These are phyloP conservation scores for Plasmodium gaboni DNA, from an alignment of 169 alveolate species.

Conservation along the genomic window DNA sequence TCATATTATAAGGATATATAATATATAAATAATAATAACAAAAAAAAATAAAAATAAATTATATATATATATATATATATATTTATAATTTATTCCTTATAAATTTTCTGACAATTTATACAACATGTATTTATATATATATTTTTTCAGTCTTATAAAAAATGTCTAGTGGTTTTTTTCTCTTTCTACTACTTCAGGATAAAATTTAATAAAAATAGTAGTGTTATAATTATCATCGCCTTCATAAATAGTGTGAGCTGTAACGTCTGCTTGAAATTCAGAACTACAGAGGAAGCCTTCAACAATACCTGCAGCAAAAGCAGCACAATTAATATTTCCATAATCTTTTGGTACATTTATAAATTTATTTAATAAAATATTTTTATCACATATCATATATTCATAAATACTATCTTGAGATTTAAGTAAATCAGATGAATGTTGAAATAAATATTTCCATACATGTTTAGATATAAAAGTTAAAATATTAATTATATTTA, in stretches of 20 bases:
- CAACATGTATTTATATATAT: background rate
- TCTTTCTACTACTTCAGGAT: conserved; percentile 82
- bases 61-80: conserved; percentile 3
- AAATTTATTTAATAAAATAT: conserved; percentile 80
- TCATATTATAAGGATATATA: too few relatives aligned
- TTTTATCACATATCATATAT: conserved; percentile 87
- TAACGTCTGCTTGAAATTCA: conserved; percentile 88
- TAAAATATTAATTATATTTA: conserved; percentile 79
- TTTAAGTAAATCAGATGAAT: conserved; percentile 86
- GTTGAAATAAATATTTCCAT: conserved; percentile 87
- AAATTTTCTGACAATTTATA: background rate
- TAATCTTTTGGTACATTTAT: conserved; percentile 86
- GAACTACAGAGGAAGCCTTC: conserved; percentile 88
- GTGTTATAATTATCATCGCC: conserved; percentile 78
- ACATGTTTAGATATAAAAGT: conserved; percentile 83
- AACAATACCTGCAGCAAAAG: conserved; percentile 89
- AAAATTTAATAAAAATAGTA: conserved; percentile 85
- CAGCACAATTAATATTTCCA: conserved; percentile 86
- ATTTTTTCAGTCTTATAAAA: background rate
- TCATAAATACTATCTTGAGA: conserved; percentile 86
- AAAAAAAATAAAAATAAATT: background rate
- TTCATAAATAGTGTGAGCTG: conserved; percentile 88
- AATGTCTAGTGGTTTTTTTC: conserved; percentile 22
- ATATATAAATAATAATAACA: too few relatives aligned
- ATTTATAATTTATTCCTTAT: background rate